A percentile compares a stretch with the other conserved stretches of the same genome.
Evolutionary conservation across 768 basidiomycete genomes (phyloP).

Genomic region (Boletus vinaceobasis): DNA sequence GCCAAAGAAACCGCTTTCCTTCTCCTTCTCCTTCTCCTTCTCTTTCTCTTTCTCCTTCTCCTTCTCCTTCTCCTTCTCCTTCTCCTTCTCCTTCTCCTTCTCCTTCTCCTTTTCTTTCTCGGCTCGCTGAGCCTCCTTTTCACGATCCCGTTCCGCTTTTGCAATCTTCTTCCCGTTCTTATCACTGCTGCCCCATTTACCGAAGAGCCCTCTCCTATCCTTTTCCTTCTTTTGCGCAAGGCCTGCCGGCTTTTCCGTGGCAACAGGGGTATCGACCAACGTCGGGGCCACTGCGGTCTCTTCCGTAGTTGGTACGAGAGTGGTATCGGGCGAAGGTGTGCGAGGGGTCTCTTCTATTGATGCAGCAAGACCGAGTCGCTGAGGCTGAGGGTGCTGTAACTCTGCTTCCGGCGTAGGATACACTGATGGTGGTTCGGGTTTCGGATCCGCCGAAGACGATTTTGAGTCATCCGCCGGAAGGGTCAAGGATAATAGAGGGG

Average conservation of each 20-base stretch:
- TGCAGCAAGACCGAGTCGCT: constrained; percentile 40
- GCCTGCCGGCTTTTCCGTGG: constrained; percentile 19
- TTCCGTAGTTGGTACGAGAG: constrained; percentile 24
- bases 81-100: constrained; percentile 55
- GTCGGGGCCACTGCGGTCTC: constrained; percentile 27
- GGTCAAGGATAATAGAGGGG: constrained; percentile 25
- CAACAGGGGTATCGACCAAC: constrained; percentile 19
- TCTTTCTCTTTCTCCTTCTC: constrained; percentile 58
- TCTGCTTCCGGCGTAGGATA: constrained; percentile 36
- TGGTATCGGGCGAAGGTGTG: constrained; percentile 56
- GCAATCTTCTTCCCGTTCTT: constrained; percentile 59
- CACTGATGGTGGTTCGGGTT: constrained; percentile 30
- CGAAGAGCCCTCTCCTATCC: constrained; percentile 67
- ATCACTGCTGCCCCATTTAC: constrained; percentile 58
- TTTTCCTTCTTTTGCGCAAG: constrained; percentile 57
- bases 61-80: constrained; percentile 52
- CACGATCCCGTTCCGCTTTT: constrained; percentile 40
- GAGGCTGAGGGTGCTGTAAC: constrained; percentile 67
- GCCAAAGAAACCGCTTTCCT: constrained; percentile 84
- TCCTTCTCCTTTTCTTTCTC: constrained; percentile 58
- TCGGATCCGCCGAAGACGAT: constrained; percentile 4
- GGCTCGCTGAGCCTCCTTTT: constrained; percentile 43
- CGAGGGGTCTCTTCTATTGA: constrained; percentile 41
- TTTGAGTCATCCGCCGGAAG: constrained; percentile 17
- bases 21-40: constrained; percentile 54